Evolutionary conservation across 2,329 filamentous ascomycete genomes (phyloP).

Genomic region (Cytospora piceae): DNA sequence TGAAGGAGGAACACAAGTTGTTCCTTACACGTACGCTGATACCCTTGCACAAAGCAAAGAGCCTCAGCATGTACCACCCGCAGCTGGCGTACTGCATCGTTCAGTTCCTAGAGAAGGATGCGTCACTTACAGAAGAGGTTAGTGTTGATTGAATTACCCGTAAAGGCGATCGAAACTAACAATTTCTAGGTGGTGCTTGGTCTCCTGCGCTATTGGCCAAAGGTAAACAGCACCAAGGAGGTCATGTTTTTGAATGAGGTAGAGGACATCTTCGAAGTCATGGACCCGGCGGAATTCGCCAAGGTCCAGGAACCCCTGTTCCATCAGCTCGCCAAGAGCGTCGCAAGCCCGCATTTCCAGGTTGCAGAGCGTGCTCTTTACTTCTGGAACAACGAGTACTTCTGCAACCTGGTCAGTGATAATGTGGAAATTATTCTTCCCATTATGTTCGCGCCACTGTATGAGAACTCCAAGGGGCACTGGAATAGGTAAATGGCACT

Average conservation of each 20-base stretch:
- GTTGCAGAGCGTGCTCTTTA: slow-evolving; percentile 96
- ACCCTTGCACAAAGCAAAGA: slow-evolving; percentile 97
- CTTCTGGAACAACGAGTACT: slow-evolving; percentile 99
- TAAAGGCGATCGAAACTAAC: slow-evolving; percentile 26
- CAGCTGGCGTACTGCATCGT: slow-evolving; percentile 99
- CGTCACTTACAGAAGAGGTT: slow-evolving; percentile 94
- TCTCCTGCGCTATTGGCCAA: slow-evolving; percentile 95
- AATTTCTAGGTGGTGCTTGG: slow-evolving; percentile 80
- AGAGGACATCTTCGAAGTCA: slow-evolving; percentile 99
- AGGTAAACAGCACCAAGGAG: slow-evolving; percentile 99
- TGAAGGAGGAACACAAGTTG: slow-evolving; percentile 98
- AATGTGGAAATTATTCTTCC: slow-evolving; percentile 98
- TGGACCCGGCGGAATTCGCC: slow-evolving; percentile 97
- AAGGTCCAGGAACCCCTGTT: slow-evolving; percentile 98
- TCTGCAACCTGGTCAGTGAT: slow-evolving; percentile 98
- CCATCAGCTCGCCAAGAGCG: slow-evolving; percentile 95
- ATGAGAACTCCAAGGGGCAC: slow-evolving; percentile 98
- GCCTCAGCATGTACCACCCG: slow-evolving; percentile 99
- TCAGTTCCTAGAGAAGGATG: slow-evolving; percentile 97
- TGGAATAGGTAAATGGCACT: slow-evolving; percentile 81
- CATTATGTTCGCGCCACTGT: slow-evolving; percentile 98
- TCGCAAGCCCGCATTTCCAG: slow-evolving; percentile 98
- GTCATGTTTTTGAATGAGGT: slow-evolving; percentile 99
- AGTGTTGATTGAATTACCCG: slow-evolving; percentile 35
- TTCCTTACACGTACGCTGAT: slow-evolving; percentile 93